Conservation (phyloP, 2,329 filamentous ascomycete species). For the Sclerotiophoma versabilis region DNA sequence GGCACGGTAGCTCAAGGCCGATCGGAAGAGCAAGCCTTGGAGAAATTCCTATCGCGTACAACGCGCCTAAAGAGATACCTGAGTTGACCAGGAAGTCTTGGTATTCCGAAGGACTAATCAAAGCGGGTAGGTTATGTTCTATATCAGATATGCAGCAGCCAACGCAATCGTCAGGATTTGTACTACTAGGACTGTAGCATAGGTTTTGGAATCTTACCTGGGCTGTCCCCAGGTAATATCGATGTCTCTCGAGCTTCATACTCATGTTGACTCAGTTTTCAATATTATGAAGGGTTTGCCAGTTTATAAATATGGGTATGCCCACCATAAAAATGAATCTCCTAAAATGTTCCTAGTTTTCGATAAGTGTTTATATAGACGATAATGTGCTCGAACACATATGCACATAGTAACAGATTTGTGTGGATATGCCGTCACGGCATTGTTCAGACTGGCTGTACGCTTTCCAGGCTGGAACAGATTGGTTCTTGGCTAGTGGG, state of each 20-base stretch:
- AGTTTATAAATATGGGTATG: neutral
- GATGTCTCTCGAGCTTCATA: neutral
- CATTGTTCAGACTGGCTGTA: neutral
- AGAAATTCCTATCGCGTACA: neutral
- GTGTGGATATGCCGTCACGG: neutral
- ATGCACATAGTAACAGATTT: too few species aligned
- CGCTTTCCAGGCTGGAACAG: neutral
- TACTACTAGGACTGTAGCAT: neutral
- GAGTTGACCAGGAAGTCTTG: neutral
- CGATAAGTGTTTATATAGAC: too few species aligned
- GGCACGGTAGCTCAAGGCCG: neutral
- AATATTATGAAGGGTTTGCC: neutral
- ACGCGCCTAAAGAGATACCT: neutral
- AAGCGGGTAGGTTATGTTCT: neutral
- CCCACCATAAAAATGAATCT: too few species aligned
- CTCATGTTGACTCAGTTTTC: neutral
- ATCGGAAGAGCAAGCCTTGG: neutral
- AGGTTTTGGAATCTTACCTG: neutral
- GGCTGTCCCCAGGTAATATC: neutral
- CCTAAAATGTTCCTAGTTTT: too few species aligned
- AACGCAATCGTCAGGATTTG: neutral
- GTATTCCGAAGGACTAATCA: constrained; percentile 11
- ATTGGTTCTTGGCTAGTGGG: neutral
- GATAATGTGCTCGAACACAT: too few species aligned
- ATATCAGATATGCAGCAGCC: neutral